These are phyloP conservation scores for Ulvella scutata DNA, from an alignment of 139 green algal genomes.

Conservation along the genomic window DNA sequence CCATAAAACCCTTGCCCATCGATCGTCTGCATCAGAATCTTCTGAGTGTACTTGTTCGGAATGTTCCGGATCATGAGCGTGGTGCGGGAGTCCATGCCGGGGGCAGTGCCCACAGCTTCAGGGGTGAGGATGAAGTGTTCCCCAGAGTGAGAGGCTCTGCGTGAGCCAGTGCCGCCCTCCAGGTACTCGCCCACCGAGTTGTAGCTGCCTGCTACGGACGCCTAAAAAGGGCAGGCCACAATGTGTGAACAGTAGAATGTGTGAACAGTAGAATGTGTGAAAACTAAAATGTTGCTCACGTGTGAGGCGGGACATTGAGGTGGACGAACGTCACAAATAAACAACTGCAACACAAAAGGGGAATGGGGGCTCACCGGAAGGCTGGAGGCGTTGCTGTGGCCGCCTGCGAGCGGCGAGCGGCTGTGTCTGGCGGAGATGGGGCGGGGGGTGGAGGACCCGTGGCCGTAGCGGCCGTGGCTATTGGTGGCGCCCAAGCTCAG, in stretches of 20 bases:
- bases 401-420: neutral
- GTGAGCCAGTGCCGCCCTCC: neutral
- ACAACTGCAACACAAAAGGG: too few relatives aligned
- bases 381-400: neutral
- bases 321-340: too few relatives aligned
- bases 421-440: neutral
- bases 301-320: too few relatives aligned
- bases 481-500: too few relatives aligned
- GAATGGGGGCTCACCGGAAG: neutral
- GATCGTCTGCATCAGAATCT: constrained; percentile 90
- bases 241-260: too few relatives aligned
- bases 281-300: too few relatives aligned
- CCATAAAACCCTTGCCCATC: constrained; percentile 72
- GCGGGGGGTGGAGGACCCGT: neutral
- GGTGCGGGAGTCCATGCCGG: constrained; percentile 75
- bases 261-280: too few relatives aligned
- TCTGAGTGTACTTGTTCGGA: constrained; percentile 99
- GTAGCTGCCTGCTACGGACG: neutral
- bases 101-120: neutral
- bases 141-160: neutral
- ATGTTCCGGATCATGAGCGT: constrained; percentile 99
- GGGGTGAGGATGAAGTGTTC: neutral
- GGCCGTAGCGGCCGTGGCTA: neutral
- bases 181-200: neutral
- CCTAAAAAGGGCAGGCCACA: neutral